Percentiles rank a stretch among this genome's conserved stretches.
Evolutionary conservation across 2,329 filamentous ascomycete genomes (phyloP).

Genomic region (Colletotrichum sp.): DNA sequence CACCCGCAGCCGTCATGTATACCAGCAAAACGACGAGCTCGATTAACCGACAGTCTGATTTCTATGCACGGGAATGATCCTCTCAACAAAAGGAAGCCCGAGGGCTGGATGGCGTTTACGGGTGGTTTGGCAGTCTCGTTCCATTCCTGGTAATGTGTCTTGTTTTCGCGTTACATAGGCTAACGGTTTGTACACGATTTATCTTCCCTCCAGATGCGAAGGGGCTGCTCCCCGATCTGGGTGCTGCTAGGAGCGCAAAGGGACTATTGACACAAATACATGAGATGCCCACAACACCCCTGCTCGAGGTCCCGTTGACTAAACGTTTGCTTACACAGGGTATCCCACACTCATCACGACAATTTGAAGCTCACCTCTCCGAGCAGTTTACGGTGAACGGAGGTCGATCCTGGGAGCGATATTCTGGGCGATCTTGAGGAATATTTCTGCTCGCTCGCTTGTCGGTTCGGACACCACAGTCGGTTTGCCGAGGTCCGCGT

Average conservation of each 20-base stretch:
- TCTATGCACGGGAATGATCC: conserved; percentile 23
- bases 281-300: conserved; percentile 20
- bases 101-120: conserved; percentile 21
- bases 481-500: conserved; percentile 85
- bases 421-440: conserved; percentile 69
- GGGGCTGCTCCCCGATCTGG: conserved; percentile 1
- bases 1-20: conserved; percentile 81
- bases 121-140: conserved; percentile 19
- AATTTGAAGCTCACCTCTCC: background rate
- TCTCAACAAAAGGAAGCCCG: conserved; percentile 15
- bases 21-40: conserved; percentile 77
- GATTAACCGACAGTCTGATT: conserved; percentile 53
- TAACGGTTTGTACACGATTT: conserved; percentile 16
- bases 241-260: background rate
- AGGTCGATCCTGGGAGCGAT: conserved; percentile 49
- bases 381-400: background rate
- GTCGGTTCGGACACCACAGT: conserved; percentile 87
- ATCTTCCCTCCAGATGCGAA: background rate
- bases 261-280: conserved; percentile 14
- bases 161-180: conserved; percentile 15
- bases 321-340: conserved; percentile 18
- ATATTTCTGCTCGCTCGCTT: conserved; percentile 73
- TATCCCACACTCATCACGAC: conserved; percentile 4
- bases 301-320: conserved; percentile 9
- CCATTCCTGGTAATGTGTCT: conserved; percentile 21